Conservation (phyloP, 129 eudicot genomes). For the Flaveria brownii region DNA sequence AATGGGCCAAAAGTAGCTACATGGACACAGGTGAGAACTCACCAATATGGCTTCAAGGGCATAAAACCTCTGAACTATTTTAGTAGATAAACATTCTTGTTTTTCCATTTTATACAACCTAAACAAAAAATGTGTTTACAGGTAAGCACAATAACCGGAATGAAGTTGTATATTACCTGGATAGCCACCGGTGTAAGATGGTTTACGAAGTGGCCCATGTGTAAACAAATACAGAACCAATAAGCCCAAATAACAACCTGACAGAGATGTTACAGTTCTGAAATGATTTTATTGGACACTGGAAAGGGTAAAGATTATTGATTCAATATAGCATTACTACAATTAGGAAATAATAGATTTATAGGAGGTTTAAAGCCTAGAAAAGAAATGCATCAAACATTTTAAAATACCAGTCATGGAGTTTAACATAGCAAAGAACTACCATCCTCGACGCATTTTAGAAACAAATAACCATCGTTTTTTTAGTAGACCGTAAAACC, state of each 20-base stretch:
- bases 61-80: neutral
- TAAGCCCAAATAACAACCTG: neutral
- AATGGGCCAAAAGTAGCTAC: no score
- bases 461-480: constrained; percentile 43
- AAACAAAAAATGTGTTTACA: neutral
- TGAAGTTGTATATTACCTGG: constrained; percentile 22
- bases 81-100: neutral
- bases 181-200: constrained; percentile 19
- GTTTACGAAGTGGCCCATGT: neutral
- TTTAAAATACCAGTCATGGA: constrained; percentile 44
- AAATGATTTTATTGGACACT: neutral
- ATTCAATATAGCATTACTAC: constrained; percentile 8
- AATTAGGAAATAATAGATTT: neutral
- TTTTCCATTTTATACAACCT: neutral
- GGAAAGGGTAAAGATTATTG: no score
- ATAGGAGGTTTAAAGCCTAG: neutral
- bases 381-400: constrained; percentile 30
- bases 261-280: neutral
- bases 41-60: neutral
- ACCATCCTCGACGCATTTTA: constrained; percentile 39
- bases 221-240: neutral
- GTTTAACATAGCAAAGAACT: constrained; percentile 33
- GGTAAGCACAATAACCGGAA: constrained; percentile 1
- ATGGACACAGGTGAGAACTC: neutral
- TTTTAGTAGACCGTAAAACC: constrained; percentile 45